Evolutionary conservation across 78 protist species (phyloP).

Genomic region (Dictyostelium citrinum): DNA sequence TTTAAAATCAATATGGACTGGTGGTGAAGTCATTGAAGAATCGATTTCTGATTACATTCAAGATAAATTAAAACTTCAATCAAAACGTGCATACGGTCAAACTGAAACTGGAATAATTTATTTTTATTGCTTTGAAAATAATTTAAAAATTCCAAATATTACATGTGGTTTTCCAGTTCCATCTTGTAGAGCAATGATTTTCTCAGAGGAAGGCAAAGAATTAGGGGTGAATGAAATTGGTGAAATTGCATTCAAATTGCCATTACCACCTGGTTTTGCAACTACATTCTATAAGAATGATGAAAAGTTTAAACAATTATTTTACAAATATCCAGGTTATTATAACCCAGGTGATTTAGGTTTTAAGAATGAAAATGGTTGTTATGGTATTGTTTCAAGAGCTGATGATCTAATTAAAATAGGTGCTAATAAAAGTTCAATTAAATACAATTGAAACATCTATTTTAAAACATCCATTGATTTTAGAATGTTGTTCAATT

Average conservation of each 20-base stretch:
- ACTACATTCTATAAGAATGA: conserved; percentile 54
- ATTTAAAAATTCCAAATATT: neutral
- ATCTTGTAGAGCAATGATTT: neutral
- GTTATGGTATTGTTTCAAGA: conserved; percentile 76
- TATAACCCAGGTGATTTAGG: conserved; percentile 89
- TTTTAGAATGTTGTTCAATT: conserved; percentile 84
- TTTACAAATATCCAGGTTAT: conserved; percentile 24
- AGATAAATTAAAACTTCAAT: neutral
- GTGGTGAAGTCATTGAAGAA: neutral
- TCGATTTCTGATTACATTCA: neutral
- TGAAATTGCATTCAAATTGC: conserved; percentile 62
- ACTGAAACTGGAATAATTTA: neutral
- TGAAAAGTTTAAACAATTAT: conserved; percentile 63
- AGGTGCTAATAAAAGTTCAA: conserved; percentile 86
- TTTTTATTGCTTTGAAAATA: neutral
- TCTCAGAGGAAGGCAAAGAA: neutral
- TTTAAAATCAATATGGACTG: neutral
- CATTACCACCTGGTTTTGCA: conserved; percentile 26
- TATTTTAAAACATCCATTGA: conserved; percentile 3
- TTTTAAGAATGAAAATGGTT: conserved; percentile 41
- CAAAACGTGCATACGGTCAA: neutral
- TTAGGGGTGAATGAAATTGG: conserved; percentile 21
- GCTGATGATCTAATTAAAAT: conserved; percentile 91
- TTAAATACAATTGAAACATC: conserved; percentile 82
- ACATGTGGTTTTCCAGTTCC: neutral